Percentiles rank a stretch among this genome's conserved stretches.
phyloP scores from a whole-genome alignment of 495 filamentous ascomycete species.

The Penicillium cataractarum region DNA sequence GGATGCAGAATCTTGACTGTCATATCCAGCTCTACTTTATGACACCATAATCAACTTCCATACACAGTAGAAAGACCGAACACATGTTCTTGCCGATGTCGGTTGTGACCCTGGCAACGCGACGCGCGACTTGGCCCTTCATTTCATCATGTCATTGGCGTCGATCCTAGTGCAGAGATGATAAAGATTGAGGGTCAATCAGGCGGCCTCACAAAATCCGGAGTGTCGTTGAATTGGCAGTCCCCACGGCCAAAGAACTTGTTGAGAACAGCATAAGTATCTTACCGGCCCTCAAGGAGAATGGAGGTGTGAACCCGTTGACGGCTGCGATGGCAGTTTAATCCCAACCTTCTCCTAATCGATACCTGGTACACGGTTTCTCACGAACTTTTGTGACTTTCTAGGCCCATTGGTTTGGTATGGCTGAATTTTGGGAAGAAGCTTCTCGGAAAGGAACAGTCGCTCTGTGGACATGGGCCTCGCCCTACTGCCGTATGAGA shows the following conservation, averaged over 20 bases:
- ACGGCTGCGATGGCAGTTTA: not conserved
- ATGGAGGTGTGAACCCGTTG: not conserved
- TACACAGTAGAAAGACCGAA: not conserved
- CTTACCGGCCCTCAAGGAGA: not conserved
- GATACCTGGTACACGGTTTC: too few species aligned
- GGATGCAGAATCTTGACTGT: too few species aligned
- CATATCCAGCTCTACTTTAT: too few species aligned
- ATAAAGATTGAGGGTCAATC: not conserved
- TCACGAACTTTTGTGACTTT: not conserved
- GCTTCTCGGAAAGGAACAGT: not conserved
- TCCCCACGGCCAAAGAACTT: not conserved
- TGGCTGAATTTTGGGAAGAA: not conserved
- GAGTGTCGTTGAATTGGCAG: not conserved
- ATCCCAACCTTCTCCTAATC: not conserved
- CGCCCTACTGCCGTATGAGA: not conserved
- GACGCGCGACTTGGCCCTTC: not conserved
- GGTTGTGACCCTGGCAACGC: not conserved
- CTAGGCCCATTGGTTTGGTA: not conserved
- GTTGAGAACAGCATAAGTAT: not conserved
- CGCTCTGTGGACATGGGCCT: not conserved
- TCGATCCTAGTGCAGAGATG: not conserved
- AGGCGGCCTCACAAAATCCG: not conserved
- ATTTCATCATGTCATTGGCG: not conserved
- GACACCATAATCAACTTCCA: too few species aligned
- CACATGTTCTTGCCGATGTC: too few species aligned